Evolutionary conservation across 768 basidiomycete genomes (phyloP), one percentile per base, ranked within the genome.

Genomic region (Rossbeevera mucosa): DNA sequence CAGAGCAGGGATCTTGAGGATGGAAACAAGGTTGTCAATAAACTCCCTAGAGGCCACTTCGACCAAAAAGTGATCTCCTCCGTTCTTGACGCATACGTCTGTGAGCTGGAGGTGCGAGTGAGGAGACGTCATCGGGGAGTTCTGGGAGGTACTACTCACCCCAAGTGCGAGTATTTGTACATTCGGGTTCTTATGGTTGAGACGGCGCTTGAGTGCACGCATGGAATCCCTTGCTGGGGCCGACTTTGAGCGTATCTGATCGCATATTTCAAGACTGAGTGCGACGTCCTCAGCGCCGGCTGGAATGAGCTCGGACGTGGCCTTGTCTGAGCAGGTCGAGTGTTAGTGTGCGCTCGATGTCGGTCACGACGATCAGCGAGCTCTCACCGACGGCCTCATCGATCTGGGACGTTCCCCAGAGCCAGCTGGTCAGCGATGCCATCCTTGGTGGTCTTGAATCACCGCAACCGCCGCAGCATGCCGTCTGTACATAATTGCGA

Each of bases 1-100:
- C n/a, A 93, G 71, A 7, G 71, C 71, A 4, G 88, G 84, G 14
- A 88, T 77, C 71, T 87, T 91, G 64, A 95, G 80, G 53, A 95
- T 85, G 7, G 89, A 93, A 40, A 90, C 87, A 47, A 95, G 78
- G 64, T 94, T 94, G 69, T 95, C 94, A 70, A 95, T 85, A 65
- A 94, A 95, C 64, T 97, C 94, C 50, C 91, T 79, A 5, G 91
- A 91, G 5, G 88, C 83, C 43, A 95, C 71, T 66, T 96, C 93
- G 2, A 69, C 69, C 46, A 98, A 73, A 64, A 99, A 98, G 41
- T 85, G 82, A 59, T 97, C 93, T 0, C 96, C 96, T 9, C 92
- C 93, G 63, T 99, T 99, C 84, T 99, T 99, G 68, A 98, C 80
- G 63, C 91, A 94, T 8, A 85, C 77, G 69, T 98, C 96, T 44